These are phyloP conservation scores for Kwoniella mangroviensis DNA, from an alignment of 768 basidiomycete species.

Conservation along the genomic window DNA sequence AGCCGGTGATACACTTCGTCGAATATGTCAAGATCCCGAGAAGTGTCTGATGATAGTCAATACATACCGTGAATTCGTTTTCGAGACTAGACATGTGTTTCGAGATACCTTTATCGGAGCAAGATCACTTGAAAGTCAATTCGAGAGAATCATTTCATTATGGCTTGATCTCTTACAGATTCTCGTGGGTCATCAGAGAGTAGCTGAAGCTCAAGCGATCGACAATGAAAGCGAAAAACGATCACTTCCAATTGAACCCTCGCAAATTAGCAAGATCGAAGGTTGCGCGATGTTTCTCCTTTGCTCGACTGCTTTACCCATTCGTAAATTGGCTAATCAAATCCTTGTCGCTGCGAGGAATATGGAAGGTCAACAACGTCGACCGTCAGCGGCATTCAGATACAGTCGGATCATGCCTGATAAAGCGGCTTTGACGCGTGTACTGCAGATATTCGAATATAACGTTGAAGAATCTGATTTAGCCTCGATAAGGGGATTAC, in stretches of 20 bases:
- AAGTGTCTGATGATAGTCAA: slow-evolving; percentile 68
- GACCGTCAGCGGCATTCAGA: slow-evolving; percentile 47
- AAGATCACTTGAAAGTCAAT: slow-evolving; percentile 70
- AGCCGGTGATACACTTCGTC: slow-evolving; percentile 70
- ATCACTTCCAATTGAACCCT: slow-evolving; percentile 12
- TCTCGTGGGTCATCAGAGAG: slow-evolving; percentile 66
- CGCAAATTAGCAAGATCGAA: slow-evolving; percentile 63
- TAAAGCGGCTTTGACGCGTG: slow-evolving; percentile 30
- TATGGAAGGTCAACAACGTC: slow-evolving; percentile 37
- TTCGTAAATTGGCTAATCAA: slow-evolving; percentile 69
- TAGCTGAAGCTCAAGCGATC: slow-evolving; percentile 52
- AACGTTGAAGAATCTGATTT: slow-evolving; percentile 37
- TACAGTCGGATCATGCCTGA: slow-evolving; percentile 38
- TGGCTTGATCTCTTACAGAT: slow-evolving; percentile 75
- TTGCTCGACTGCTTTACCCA: slow-evolving; percentile 64
- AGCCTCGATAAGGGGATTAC: slow-evolving; percentile 33
- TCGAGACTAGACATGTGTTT: slow-evolving; percentile 69
- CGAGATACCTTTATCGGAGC: slow-evolving; percentile 64
- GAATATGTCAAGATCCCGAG: slow-evolving; percentile 69
- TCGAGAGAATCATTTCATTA: slow-evolving; percentile 68
- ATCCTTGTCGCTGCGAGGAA: slow-evolving; percentile 63
- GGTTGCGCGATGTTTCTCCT: slow-evolving; percentile 70
- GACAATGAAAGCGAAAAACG: slow-evolving; percentile 22
- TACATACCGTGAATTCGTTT: slow-evolving; percentile 73
- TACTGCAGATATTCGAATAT: slow-evolving; percentile 38